A percentile compares a stretch with the other conserved stretches of the same genome.
Conservation (phyloP, 345 rosid genomes). For the Diplotaxis tenuifolia region DNA sequence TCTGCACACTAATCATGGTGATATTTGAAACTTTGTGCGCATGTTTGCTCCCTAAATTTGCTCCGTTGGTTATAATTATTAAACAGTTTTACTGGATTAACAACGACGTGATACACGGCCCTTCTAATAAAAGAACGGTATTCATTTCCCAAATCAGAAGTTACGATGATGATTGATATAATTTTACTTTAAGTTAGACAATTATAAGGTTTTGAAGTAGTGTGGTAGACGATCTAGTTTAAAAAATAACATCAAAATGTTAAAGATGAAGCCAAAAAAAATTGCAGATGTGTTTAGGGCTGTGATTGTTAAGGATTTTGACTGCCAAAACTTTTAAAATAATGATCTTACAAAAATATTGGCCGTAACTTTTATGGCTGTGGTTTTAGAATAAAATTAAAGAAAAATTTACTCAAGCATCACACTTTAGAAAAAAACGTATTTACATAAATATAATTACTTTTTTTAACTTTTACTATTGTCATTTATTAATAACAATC, state of each 20-base stretch:
- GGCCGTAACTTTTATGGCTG: no score
- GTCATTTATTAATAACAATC: no score
- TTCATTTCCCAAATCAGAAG: neutral
- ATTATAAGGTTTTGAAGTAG: neutral
- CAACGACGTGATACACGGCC: neutral
- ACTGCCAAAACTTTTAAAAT: no score
- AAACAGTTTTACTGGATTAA: conserved; percentile 3
- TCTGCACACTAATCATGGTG: conserved; percentile 31
- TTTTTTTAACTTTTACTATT: no score
- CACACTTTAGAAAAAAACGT: no score
- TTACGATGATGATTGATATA: neutral
- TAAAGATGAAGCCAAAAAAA: neutral
- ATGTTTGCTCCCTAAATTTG: conserved; percentile 34
- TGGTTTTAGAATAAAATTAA: no score
- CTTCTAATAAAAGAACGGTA: neutral
- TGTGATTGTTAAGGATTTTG: no score
- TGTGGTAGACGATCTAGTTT: neutral
- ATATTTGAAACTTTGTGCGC: conserved; percentile 29
- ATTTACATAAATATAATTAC: no score
- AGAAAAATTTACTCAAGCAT: no score
- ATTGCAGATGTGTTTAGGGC: no score
- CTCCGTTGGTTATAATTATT: no score
- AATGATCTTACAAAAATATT: no score
- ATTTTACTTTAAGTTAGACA: neutral
- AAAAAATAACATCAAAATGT: neutral